phyloP scores from a whole-genome alignment of 1,284 basidiomycete species.

The Ustilago nuda region DNA sequence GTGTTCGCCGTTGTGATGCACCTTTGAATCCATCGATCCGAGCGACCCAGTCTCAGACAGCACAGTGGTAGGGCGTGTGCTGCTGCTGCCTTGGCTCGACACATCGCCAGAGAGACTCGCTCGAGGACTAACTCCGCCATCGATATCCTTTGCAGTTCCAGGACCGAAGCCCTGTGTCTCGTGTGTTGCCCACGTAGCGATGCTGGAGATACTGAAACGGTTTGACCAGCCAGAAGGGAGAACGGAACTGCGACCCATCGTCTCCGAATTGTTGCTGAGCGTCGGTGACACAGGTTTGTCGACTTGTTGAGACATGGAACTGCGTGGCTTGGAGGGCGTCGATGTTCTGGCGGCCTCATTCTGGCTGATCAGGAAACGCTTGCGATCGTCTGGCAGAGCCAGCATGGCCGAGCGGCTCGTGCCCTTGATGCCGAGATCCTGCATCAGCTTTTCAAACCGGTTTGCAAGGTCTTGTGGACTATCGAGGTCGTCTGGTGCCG shows the following conservation, averaged over 20 bases:
- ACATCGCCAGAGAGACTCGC: conserved; percentile 31
- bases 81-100: conserved; percentile 37
- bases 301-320: neutral
- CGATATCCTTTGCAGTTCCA: conserved; percentile 27
- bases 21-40: conserved; percentile 26
- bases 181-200: conserved; percentile 72
- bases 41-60: conserved; percentile 37
- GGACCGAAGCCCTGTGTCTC: conserved; percentile 30
- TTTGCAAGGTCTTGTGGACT: conserved; percentile 36
- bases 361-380: conserved; percentile 75
- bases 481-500: conserved; percentile 21
- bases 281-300: conserved; percentile 75
- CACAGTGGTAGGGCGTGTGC: conserved; percentile 38
- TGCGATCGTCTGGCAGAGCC: conserved; percentile 76
- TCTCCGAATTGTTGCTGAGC: conserved; percentile 73
- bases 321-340: conserved; percentile 34
- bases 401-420: conserved; percentile 78
- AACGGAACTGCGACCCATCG: conserved; percentile 48
- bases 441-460: conserved; percentile 56
- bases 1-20: conserved; percentile 22
- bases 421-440: conserved; percentile 75
- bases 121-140: conserved; percentile 20
- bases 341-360: conserved; percentile 52
- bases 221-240: conserved; percentile 74
- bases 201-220: conserved; percentile 79